Conservation (phyloP, 2,329 filamentous ascomycete species). For the Monilinia vaccinii-corymbosi region DNA sequence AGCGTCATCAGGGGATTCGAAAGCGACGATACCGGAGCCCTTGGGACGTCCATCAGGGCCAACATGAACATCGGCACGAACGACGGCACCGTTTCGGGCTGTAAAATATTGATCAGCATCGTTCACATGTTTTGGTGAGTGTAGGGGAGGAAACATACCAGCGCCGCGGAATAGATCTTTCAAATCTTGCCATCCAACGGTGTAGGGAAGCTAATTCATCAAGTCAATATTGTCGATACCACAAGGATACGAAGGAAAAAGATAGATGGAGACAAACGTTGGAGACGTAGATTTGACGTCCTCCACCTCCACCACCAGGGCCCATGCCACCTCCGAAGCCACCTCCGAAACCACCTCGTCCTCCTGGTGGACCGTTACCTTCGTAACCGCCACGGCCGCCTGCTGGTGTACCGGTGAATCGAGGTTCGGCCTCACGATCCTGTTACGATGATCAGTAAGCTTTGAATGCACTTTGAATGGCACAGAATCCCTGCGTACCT, state of each 20-base stretch:
- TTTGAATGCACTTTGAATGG: neutral
- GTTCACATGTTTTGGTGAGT: constrained; percentile 22
- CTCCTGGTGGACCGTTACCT: constrained; percentile 8
- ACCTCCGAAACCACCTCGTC: constrained; percentile 11
- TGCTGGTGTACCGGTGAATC: constrained; percentile 69
- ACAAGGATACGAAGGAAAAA: constrained; percentile 23
- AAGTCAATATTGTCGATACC: constrained; percentile 31
- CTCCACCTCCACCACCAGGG: constrained; percentile 51
- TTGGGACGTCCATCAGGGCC: constrained; percentile 90
- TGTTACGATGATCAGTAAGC: constrained; percentile 31
- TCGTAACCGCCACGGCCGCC: constrained; percentile 52
- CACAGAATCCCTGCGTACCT: constrained; percentile 48
- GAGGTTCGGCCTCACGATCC: constrained; percentile 97
- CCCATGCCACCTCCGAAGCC: constrained; percentile 35
- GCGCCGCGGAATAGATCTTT: constrained; percentile 98
- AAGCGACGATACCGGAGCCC: constrained; percentile 93
- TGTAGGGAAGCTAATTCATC: constrained; percentile 74
- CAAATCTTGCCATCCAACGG: constrained; percentile 95
- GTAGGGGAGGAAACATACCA: constrained; percentile 51
- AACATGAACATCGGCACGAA: constrained; percentile 90
- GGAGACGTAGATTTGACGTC: constrained; percentile 91
- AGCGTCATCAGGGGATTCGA: constrained; percentile 89
- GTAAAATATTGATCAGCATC: constrained; percentile 21
- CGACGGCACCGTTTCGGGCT: constrained; percentile 65
- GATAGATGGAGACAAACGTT: constrained; percentile 68